These are phyloP conservation scores for Isochrysis galbana DNA, from an alignment of 78 protist genomes.

Conservation along the genomic window DNA sequence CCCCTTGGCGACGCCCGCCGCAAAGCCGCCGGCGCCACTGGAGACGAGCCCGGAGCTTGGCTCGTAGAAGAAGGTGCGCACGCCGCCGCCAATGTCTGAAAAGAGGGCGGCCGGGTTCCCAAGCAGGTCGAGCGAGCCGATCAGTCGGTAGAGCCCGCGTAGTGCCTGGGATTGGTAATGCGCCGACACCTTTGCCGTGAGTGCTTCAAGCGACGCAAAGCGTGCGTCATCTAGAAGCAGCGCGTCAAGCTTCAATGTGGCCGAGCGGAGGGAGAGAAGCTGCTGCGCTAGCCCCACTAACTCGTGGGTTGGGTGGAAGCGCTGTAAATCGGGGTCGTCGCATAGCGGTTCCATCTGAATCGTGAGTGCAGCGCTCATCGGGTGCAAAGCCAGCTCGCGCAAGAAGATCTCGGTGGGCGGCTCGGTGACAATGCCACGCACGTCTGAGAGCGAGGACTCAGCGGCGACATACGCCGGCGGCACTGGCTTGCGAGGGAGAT, in stretches of 20 bases:
- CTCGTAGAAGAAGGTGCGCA: background rate
- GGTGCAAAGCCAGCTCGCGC: background rate
- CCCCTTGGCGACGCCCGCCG: background rate
- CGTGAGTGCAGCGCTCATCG: background rate
- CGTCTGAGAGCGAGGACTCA: background rate
- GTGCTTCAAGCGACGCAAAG: background rate
- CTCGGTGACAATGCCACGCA: background rate
- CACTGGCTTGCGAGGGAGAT: background rate
- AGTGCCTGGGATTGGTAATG: background rate
- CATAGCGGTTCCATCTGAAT: slow-evolving; percentile 1
- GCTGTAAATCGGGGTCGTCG: background rate
- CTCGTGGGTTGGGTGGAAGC: background rate
- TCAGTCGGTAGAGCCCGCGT: background rate
- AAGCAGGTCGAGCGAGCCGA: background rate
- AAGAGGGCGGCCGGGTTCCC: slow-evolving; percentile 7
- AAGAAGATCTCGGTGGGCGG: background rate
- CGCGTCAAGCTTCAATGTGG: background rate
- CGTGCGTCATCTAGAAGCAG: background rate
- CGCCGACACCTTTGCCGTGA: background rate
- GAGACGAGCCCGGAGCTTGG: background rate
- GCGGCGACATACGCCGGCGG: background rate
- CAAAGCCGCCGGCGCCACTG: background rate
- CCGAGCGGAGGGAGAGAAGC: background rate
- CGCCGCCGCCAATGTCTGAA: background rate
- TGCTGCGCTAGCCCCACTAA: background rate